Conservation (phyloP, 2,329 filamentous ascomycete species). For the Hortaea sp. region DNA sequence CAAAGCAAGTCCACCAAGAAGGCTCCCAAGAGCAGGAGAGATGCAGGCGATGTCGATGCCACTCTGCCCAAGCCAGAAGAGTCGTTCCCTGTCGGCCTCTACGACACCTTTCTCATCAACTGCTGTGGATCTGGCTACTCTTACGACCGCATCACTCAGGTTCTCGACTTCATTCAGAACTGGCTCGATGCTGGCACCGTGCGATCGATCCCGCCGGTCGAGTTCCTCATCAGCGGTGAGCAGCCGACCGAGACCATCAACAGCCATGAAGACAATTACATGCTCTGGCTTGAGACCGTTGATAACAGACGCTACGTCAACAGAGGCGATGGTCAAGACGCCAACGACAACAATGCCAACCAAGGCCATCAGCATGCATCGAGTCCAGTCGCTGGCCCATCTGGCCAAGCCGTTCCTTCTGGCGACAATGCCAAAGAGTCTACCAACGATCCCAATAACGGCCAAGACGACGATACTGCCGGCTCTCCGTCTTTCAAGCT, state of each 20-base stretch:
- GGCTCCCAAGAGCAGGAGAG: background rate
- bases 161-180: slow-evolving; percentile 15
- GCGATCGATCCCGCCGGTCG: slow-evolving; percentile 19
- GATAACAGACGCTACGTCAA: background rate
- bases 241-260: slow-evolving; percentile 11
- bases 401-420: too few species aligned
- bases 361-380: too few species aligned
- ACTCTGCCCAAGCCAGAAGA: slow-evolving; percentile 6
- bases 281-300: slow-evolving; percentile 9
- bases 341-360: too few species aligned
- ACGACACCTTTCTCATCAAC: slow-evolving; percentile 14
- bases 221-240: slow-evolving; percentile 20
- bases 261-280: slow-evolving; percentile 16
- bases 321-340: too few species aligned
- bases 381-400: too few species aligned
- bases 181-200: slow-evolving; percentile 10
- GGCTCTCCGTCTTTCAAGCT: too few species aligned
- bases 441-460: too few species aligned
- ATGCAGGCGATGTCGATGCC: slow-evolving; percentile 2
- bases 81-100: slow-evolving; percentile 9
- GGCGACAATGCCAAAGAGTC: too few species aligned
- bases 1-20: slow-evolving; percentile 10
- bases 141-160: slow-evolving; percentile 14
- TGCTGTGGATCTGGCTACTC: slow-evolving; percentile 8
- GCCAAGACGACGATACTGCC: too few species aligned